phyloP scores from a whole-genome alignment of 23 red algal genomes.

The Agarophyton chilense region DNA sequence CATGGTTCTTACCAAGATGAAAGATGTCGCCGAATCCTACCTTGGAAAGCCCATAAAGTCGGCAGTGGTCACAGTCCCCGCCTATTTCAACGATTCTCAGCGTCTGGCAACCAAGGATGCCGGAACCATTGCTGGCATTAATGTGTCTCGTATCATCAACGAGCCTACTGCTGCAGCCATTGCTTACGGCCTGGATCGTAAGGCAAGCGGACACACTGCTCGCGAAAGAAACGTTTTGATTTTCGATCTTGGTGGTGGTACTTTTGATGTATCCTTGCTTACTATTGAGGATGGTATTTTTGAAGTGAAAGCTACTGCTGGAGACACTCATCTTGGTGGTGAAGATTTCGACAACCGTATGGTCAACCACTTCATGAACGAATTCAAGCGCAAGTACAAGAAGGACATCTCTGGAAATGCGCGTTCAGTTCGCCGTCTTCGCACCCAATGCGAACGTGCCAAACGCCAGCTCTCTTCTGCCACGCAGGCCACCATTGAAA shows the following conservation, averaged over 20 bases:
- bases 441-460: constrained; percentile 98
- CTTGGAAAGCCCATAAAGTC: constrained; percentile 90
- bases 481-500: constrained; percentile 98
- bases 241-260: constrained; percentile 98
- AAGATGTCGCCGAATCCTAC: constrained; percentile 95
- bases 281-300: constrained; percentile 99
- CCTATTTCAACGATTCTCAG: constrained; percentile 99
- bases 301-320: constrained; percentile 96
- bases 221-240: constrained; percentile 91
- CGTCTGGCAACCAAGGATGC: constrained; percentile 99
- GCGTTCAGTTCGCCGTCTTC: constrained; percentile 85
- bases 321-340: constrained; percentile 98
- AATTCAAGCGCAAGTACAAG: constrained; percentile 99
- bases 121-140: constrained; percentile 96
- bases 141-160: constrained; percentile 99
- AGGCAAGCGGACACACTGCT: constrained; percentile 72
- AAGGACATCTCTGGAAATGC: constrained; percentile 96
- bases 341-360: constrained; percentile 99
- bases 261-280: constrained; percentile 98
- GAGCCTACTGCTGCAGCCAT: constrained; percentile 99
- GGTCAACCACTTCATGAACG: constrained; percentile 91
- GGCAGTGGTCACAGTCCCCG: constrained; percentile 97
- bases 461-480: constrained; percentile 95
- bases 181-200: constrained; percentile 97
- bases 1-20: constrained; percentile 99